phyloP scores from a whole-genome alignment of 2,329 filamentous ascomycete genomes.

The Aureobasidium namibiae region DNA sequence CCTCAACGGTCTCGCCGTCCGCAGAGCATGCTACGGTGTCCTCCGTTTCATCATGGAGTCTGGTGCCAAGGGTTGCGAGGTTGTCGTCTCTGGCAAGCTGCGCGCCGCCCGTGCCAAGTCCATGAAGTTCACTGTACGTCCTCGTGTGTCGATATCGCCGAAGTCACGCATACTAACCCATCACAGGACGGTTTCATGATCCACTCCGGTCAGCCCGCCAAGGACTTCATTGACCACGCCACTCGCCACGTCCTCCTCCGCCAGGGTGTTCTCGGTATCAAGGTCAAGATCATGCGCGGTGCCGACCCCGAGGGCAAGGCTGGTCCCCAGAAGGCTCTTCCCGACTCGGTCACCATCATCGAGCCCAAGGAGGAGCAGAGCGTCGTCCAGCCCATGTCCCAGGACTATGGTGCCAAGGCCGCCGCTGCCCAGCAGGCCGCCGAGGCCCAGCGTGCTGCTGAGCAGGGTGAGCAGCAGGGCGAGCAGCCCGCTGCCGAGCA shows the following conservation, averaged over 20 bases:
- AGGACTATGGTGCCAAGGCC: constrained; percentile 97
- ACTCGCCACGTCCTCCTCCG: constrained; percentile 99
- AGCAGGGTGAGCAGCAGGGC: constrained; percentile 47
- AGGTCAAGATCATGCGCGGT: constrained; percentile 99
- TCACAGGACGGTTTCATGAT: constrained; percentile 98
- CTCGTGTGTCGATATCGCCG: neutral
- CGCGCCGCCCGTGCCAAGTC: constrained; percentile 98
- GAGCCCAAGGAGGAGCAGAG: constrained; percentile 99
- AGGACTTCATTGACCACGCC: constrained; percentile 98
- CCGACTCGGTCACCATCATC: constrained; percentile 98
- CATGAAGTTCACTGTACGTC: constrained; percentile 97
- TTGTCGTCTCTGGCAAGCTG: constrained; percentile 98
- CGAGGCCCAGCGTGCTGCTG: constrained; percentile 50
- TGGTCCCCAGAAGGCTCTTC: constrained; percentile 92
- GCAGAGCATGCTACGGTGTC: constrained; percentile 99
- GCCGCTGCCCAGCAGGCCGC: constrained; percentile 59
- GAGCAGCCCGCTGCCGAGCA: constrained; percentile 39
- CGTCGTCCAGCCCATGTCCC: constrained; percentile 88
- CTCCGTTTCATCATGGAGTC: constrained; percentile 99
- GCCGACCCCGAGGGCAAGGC: constrained; percentile 99
- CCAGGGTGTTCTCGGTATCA: constrained; percentile 99
- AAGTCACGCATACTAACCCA: constrained; percentile 1
- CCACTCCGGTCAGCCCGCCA: constrained; percentile 98
- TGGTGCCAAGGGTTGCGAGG: constrained; percentile 99
- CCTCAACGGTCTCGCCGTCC: constrained; percentile 97